phyloP scores from a whole-genome alignment of 75 land plant genomes.

The Pinus tabuliformis region DNA sequence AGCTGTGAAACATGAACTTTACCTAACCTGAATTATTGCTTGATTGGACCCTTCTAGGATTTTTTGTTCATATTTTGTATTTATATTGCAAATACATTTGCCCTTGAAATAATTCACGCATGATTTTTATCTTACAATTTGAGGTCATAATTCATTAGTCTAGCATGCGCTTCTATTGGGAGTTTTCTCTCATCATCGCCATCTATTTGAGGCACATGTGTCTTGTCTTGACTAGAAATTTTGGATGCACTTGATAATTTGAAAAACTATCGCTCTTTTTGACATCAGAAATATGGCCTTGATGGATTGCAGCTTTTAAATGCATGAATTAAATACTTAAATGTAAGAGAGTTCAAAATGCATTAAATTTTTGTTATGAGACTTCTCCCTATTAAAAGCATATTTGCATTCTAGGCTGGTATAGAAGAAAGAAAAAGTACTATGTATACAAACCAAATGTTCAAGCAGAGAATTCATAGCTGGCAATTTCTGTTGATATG shows the following conservation, averaged over 20 bases:
- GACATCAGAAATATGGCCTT: background rate
- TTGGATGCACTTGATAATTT: background rate
- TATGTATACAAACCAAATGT: no score
- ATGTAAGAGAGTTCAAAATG: background rate
- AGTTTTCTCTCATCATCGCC: background rate
- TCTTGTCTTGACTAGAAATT: background rate
- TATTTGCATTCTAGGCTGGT: background rate
- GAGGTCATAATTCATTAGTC: background rate
- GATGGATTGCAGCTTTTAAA: background rate
- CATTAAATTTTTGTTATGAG: background rate
- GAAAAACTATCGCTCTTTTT: background rate
- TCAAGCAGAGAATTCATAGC: no score
- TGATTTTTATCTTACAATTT: background rate
- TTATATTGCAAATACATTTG: background rate
- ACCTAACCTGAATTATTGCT: background rate
- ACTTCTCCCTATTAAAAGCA: background rate
- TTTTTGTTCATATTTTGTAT: background rate
- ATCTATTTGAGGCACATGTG: background rate
- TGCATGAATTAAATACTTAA: no score
- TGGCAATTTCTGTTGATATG: no score
- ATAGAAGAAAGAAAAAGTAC: background rate
- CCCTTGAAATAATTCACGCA: background rate
- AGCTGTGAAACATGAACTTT: conserved; percentile 1
- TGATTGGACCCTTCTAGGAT: background rate
- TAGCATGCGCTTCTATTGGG: background rate